Conservation (phyloP, 441 rosid species). For the Populus hybrid region DNA sequence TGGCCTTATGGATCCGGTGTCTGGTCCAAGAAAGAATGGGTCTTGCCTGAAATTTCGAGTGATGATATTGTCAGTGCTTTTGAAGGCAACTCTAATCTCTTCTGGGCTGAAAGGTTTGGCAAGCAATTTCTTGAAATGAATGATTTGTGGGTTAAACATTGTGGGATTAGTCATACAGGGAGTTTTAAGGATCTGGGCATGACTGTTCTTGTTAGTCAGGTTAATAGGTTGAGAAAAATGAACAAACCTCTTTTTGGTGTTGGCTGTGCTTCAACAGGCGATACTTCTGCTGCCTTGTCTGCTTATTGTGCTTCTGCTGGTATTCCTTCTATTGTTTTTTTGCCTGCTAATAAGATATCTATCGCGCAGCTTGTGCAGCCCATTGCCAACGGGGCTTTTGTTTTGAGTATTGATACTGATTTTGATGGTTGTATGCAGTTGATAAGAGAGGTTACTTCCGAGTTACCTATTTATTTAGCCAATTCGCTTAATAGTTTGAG, state of each 20-base stretch:
- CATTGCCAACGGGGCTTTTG: conserved; percentile 60
- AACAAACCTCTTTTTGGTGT: conserved; percentile 50
- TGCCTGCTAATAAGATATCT: conserved; percentile 54
- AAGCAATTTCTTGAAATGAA: conserved; percentile 42
- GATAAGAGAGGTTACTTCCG: conserved; percentile 56
- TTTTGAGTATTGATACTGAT: conserved; percentile 57
- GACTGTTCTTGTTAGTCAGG: conserved; percentile 60
- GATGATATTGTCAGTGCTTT: conserved; percentile 58
- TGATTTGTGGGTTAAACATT: conserved; percentile 68
- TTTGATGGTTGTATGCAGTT: conserved; percentile 65
- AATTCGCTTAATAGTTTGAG: conserved; percentile 56
- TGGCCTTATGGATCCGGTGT: conserved; percentile 73
- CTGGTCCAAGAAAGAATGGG: conserved; percentile 73
- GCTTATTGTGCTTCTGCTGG: conserved; percentile 62
- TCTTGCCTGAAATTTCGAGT: conserved; percentile 47
- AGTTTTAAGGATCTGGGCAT: conserved; percentile 65
- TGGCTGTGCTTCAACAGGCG: conserved; percentile 63
- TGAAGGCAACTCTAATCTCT: conserved; percentile 61
- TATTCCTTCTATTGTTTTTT: conserved; percentile 53
- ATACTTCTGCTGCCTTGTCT: conserved; percentile 54
- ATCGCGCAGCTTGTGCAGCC: conserved; percentile 65
- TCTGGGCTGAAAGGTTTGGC: conserved; percentile 63
- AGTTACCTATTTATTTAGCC: conserved; percentile 57
- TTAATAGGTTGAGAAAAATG: conserved; percentile 42
- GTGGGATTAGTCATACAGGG: conserved; percentile 60